A percentile compares a stretch with the other conserved stretches of the same genome.
Evolutionary conservation across 331 rosid species (phyloP).

Genomic region (Arachis monticola): DNA sequence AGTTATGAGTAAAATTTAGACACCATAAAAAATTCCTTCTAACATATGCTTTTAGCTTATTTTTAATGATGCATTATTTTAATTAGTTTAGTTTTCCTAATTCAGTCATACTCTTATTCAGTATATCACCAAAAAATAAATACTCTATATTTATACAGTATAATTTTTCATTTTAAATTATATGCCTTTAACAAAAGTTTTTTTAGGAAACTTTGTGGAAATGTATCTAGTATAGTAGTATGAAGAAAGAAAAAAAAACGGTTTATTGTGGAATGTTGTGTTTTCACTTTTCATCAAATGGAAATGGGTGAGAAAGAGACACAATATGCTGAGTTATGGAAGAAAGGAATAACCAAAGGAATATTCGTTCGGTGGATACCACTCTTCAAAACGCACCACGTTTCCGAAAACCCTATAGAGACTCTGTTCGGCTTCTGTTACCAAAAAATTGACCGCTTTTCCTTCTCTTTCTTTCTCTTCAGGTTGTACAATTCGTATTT

Average conservation of each 20-base stretch:
- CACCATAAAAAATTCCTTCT: too few species aligned
- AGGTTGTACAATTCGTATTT: background rate
- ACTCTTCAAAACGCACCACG: conserved; percentile 17
- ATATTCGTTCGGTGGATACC: conserved; percentile 52
- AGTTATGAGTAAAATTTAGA: too few species aligned
- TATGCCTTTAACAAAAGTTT: background rate
- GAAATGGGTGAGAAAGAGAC: background rate
- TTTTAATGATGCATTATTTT: too few species aligned
- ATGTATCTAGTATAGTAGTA: background rate
- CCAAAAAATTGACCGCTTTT: background rate
- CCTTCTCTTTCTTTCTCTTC: background rate
- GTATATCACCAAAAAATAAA: too few species aligned
- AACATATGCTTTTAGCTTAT: too few species aligned
- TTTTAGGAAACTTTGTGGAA: background rate
- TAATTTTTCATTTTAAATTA: too few species aligned
- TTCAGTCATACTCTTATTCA: too few species aligned
- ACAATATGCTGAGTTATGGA: background rate
- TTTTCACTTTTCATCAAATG: background rate
- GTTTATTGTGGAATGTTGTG: background rate
- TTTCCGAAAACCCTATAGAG: background rate
- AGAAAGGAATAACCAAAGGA: conserved; percentile 10
- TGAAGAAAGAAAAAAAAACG: too few species aligned
- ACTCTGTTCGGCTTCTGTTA: background rate
- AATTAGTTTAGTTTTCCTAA: too few species aligned
- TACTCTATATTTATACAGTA: too few species aligned